Base-by-base conservation (phyloP, 139 green algal species). In the Chlamydomonas eustigma region DNA sequence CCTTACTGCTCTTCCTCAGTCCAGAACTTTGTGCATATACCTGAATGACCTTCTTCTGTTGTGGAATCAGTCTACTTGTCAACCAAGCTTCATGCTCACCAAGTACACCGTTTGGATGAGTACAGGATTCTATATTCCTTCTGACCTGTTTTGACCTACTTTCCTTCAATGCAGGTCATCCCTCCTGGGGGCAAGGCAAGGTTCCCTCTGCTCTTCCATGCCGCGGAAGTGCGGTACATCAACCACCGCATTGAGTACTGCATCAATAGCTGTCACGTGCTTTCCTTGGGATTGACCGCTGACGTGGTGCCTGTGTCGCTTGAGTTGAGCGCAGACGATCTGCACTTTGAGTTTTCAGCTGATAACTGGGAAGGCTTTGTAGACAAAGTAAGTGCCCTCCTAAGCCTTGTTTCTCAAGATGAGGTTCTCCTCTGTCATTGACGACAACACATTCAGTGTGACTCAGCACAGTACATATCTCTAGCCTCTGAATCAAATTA, bases 241-340 rank as follows among this genome's bases (percentile, higher is more conserved):
- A 81, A 77, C 33, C 75, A 84, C 39, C 81, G 71, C 28, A 50
- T 92, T 0, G 83, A 87, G 77, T 93, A 93, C 83, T 76, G 80
- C 44, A 83, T 95, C 80, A 95, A 95, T 78, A 81, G 81, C 65
- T 81, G 72, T 39, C 85, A 90, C 71, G 64, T 88, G 22, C 88
- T 88, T 58, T 71, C 71, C n/a, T 86, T 93, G 31, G 39, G 83
- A 31, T 82, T 92, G 12, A 36, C 64, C 4, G 89, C 85, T 4
- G 74, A 88, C 22, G 88, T 94, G 51, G 86, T 92, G 24, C 83
- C 89, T 6, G 85, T 91, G 30, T 82, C 77, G 1, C 69, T 93
- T 75, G 84, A 92, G 44, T 74, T 91, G 38, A 81, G 39, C 1
- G 63, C 66, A 0, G 81, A 90, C 37, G 87, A 93, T 70, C 71